These are phyloP conservation scores for Zizania palustris DNA, from an alignment of 202 grass and related monocot species.

Conservation along the genomic window DNA sequence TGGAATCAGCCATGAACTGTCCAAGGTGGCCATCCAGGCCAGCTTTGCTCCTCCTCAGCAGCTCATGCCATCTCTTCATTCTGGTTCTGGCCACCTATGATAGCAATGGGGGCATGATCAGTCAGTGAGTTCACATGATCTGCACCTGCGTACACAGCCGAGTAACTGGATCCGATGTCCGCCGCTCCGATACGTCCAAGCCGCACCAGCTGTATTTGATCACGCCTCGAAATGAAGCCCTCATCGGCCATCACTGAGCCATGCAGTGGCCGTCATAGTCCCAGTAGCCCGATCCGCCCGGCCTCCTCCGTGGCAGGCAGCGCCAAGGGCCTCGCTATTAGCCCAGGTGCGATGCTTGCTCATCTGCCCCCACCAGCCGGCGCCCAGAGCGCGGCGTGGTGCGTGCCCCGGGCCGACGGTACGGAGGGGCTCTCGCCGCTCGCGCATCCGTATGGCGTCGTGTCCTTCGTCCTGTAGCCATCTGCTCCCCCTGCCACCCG, in stretches of 20 bases:
- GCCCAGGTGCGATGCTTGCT: constrained; percentile 32
- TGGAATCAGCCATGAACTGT: neutral
- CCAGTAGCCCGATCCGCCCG: constrained; percentile 4
- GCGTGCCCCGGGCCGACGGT: neutral
- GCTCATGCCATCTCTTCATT: neutral
- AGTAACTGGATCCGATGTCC: constrained; percentile 10
- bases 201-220: constrained; percentile 44
- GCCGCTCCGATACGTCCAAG: constrained; percentile 46
- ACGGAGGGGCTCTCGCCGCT: constrained; percentile 29
- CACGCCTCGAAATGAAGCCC: constrained; percentile 31
- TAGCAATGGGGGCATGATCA: constrained; percentile 1
- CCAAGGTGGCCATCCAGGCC: neutral
- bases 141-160: constrained; percentile 28
- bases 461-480: constrained; percentile 29
- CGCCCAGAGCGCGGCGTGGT: neutral
- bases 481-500: constrained; percentile 35
- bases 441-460: constrained; percentile 40
- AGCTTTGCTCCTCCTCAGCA: neutral
- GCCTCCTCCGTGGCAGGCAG: constrained; percentile 32
- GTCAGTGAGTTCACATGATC: constrained; percentile 33
- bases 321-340: neutral
- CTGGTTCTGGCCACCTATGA: neutral
- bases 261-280: neutral
- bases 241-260: neutral
- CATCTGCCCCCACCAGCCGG: neutral